phyloP scores from a whole-genome alignment of 805 yeast genomes.

The Grigorovia jiainica region DNA sequence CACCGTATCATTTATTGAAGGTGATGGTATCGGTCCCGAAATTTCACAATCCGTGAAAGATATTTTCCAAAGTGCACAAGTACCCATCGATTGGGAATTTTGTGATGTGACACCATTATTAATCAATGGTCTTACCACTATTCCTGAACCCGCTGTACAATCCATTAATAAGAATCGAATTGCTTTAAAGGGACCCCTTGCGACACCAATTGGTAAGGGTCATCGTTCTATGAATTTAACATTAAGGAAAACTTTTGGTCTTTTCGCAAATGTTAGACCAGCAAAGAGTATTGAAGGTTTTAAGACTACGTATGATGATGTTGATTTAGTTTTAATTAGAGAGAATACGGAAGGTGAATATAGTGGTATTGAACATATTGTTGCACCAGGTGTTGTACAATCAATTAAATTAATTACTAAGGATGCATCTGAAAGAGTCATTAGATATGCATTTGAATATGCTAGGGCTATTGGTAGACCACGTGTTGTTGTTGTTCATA shows the following conservation, averaged over 20 bases:
- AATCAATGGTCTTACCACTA: constrained; percentile 85
- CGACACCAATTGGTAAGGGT: constrained; percentile 98
- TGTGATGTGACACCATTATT: constrained; percentile 93
- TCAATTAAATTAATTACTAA: constrained; percentile 94
- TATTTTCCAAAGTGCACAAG: constrained; percentile 87
- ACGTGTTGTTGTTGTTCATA: constrained; percentile 90
- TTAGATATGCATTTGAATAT: constrained; percentile 94
- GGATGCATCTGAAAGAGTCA: constrained; percentile 92
- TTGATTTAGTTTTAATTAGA: constrained; percentile 92
- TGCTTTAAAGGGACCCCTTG: constrained; percentile 96
- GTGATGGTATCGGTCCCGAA: constrained; percentile 97
- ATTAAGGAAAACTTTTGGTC: constrained; percentile 89
- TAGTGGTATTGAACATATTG: constrained; percentile 97
- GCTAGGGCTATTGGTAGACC: constrained; percentile 83
- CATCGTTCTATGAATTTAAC: constrained; percentile 96
- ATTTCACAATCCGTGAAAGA: constrained; percentile 90
- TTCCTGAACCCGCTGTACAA: constrained; percentile 86
- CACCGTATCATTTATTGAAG: constrained; percentile 92
- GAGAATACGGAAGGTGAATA: constrained; percentile 99
- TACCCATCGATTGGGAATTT: constrained; percentile 95
- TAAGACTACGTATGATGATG: constrained; percentile 72
- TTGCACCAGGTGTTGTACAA: constrained; percentile 97
- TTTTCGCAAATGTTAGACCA: constrained; percentile 96
- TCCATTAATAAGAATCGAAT: constrained; percentile 88
- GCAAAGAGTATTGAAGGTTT: constrained; percentile 89